Percentiles rank a stretch among this genome's conserved stretches.
Evolutionary conservation across 257 asterid species (phyloP).

Genomic region (Echites panduratus): DNA sequence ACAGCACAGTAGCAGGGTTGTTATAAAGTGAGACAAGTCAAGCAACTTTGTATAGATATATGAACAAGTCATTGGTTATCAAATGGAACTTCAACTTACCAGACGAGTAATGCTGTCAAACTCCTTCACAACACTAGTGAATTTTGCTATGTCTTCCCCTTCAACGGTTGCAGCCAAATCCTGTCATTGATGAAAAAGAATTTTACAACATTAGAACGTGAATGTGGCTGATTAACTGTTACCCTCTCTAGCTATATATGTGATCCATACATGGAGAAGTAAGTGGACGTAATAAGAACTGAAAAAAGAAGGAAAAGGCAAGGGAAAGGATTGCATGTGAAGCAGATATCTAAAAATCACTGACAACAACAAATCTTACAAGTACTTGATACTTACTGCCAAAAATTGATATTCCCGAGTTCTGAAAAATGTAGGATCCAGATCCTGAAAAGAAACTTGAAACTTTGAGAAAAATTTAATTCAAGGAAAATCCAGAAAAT

Average conservation of each 20-base stretch:
- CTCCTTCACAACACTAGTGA: constrained; percentile 36
- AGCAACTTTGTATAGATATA: neutral
- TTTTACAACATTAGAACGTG: too few species aligned
- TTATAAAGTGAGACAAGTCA: neutral
- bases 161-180: constrained; percentile 43
- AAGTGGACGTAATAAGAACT: neutral
- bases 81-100: constrained; percentile 19
- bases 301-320: neutral
- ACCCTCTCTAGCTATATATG: neutral
- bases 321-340: neutral
- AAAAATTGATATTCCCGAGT: constrained; percentile 36
- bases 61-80: neutral
- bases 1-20: neutral
- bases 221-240: neutral
- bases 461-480: constrained; percentile 9
- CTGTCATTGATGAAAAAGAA: constrained; percentile 11
- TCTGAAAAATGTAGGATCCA: constrained; percentile 44
- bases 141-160: constrained; percentile 34
- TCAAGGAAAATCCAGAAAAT: neutral
- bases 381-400: constrained; percentile 21
- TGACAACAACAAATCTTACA: neutral
- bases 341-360: neutral
- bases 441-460: constrained; percentile 23
- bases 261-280: neutral
- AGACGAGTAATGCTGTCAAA: constrained; percentile 34